phyloP scores from a whole-genome alignment of 768 basidiomycete genomes.

The Lyophyllum semitale region DNA sequence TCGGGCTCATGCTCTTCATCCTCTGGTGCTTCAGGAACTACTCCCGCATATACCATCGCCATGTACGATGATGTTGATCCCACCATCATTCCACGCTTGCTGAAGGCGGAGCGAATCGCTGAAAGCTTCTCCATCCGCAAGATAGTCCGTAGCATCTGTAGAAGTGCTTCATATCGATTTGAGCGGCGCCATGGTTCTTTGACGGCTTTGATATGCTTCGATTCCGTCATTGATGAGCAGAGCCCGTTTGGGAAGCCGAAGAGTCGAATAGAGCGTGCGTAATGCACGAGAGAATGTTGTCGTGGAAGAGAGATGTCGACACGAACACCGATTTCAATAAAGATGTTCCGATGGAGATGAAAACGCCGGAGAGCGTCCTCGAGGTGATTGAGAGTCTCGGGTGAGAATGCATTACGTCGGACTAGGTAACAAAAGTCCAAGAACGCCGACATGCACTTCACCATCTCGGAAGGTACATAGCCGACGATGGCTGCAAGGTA shows the following conservation, averaged over 20 bases:
- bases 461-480: conserved; percentile 20
- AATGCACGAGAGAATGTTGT: conserved; percentile 19
- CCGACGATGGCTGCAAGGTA: conserved; percentile 25
- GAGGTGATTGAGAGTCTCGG: background rate
- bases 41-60: background rate
- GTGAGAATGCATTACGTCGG: background rate
- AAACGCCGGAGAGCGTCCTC: background rate
- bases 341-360: background rate
- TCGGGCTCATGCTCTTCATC: background rate
- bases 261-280: background rate
- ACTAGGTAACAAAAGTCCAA: conserved; percentile 28
- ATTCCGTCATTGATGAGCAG: conserved; percentile 16
- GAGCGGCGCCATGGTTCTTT: conserved; percentile 22
- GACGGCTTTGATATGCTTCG: conserved; percentile 12
- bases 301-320: conserved; percentile 19
- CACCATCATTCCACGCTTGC: background rate
- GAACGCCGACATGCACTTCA: conserved; percentile 17
- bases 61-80: conserved; percentile 7
- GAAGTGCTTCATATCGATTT: conserved; percentile 14
- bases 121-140: conserved; percentile 14
- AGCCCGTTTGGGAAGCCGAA: conserved; percentile 12
- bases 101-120: background rate
- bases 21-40: background rate
- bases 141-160: conserved; percentile 17
- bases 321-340: conserved; percentile 2